Percentiles rank a stretch among this genome's conserved stretches.
Conservation (phyloP, 495 filamentous ascomycete genomes). For the Beverwykella pulmonaria region DNA sequence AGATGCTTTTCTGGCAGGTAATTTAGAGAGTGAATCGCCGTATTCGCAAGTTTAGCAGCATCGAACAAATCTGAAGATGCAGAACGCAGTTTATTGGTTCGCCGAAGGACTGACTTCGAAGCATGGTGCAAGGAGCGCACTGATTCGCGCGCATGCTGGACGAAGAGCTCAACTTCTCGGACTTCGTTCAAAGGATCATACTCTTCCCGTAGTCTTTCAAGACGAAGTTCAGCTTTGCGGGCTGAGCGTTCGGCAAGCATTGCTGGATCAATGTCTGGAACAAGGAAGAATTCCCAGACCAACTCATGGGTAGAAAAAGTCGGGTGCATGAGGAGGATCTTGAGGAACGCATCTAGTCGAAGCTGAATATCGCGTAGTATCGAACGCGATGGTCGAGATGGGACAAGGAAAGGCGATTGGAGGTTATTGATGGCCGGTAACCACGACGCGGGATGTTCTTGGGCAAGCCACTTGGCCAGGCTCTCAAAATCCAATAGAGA, state of each 20-base stretch:
- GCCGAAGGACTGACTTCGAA: conserved; percentile 75
- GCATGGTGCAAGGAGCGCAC: conserved; percentile 80
- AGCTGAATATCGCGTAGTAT: conserved; percentile 86
- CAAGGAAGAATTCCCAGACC: conserved; percentile 98
- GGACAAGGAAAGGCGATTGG: conserved; percentile 87
- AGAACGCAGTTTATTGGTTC: conserved; percentile 62
- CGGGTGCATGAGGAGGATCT: conserved; percentile 81
- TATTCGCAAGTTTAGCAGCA: conserved; percentile 62
- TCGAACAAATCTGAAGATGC: conserved; percentile 66
- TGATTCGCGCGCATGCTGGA: conserved; percentile 84
- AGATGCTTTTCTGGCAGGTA: conserved; percentile 71
- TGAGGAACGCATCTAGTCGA: conserved; percentile 82
- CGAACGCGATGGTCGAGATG: conserved; percentile 84
- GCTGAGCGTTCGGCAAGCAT: conserved; percentile 87
- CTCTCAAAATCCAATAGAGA: conserved; percentile 90
- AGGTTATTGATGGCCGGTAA: conserved; percentile 77
- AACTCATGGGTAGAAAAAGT: conserved; percentile 97
- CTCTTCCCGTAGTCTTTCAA: conserved; percentile 85
- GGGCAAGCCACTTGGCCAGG: conserved; percentile 78
- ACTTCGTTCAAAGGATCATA: conserved; percentile 77
- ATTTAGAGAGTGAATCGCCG: conserved; percentile 58
- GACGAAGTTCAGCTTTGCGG: conserved; percentile 78
- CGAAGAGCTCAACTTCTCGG: conserved; percentile 90
- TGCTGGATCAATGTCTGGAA: conserved; percentile 87
- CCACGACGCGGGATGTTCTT: conserved; percentile 95